phyloP scores from a whole-genome alignment of 1,284 basidiomycete genomes.

The Hemileia vastatrix region DNA sequence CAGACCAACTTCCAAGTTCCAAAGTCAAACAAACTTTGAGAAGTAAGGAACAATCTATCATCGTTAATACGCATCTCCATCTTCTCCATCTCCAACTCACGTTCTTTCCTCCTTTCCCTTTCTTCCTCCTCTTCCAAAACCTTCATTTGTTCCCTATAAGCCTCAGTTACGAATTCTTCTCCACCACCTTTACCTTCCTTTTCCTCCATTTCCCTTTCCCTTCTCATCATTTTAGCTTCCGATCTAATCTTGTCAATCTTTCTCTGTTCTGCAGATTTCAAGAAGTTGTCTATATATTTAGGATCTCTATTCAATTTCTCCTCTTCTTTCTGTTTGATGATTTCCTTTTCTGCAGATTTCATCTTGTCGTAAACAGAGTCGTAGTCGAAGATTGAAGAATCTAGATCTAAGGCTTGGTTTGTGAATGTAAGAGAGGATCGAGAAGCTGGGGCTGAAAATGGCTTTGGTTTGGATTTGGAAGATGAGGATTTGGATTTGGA shows the following conservation, averaged over 20 bases:
- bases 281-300: slow-evolving; percentile 77
- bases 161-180: slow-evolving; percentile 93
- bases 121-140: slow-evolving; percentile 89
- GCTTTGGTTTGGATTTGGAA: not conserved
- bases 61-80: too few relatives aligned
- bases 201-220: slow-evolving; percentile 87
- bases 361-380: slow-evolving; percentile 41
- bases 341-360: slow-evolving; percentile 32
- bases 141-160: slow-evolving; percentile 92
- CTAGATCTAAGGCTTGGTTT: slow-evolving; percentile 33
- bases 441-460: not conserved
- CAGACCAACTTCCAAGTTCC: too few relatives aligned
- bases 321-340: too few relatives aligned
- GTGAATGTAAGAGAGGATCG: not conserved
- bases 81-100: slow-evolving; percentile 49
- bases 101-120: slow-evolving; percentile 68
- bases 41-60: slow-evolving; percentile 5
- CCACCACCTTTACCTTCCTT: slow-evolving; percentile 89
- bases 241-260: slow-evolving; percentile 82
- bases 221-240: slow-evolving; percentile 94
- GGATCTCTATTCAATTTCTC: too few relatives aligned
- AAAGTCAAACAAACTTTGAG: too few relatives aligned
- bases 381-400: slow-evolving; percentile 39
- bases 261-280: slow-evolving; percentile 70
- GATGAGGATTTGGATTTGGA: not conserved